These are phyloP conservation scores for Pyrrhoderma noxium DNA, from an alignment of 1,284 basidiomycete genomes.

Conservation along the genomic window DNA sequence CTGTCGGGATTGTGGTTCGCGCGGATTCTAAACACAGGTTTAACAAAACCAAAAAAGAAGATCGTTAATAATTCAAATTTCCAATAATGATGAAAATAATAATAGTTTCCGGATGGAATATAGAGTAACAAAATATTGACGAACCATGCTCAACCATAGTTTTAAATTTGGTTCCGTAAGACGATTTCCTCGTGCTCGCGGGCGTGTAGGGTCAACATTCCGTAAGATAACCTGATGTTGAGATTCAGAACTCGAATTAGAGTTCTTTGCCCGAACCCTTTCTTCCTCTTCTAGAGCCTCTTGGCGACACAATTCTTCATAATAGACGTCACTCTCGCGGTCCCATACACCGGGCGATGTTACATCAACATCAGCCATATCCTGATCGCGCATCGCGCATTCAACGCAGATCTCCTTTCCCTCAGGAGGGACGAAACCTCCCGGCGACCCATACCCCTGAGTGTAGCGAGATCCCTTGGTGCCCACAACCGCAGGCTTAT, in stretches of 20 bases:
- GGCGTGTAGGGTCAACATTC: constrained; percentile 44
- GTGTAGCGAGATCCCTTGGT: neutral
- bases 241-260: constrained; percentile 12
- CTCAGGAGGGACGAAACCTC: constrained; percentile 5
- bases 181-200: constrained; percentile 57
- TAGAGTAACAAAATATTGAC: constrained; percentile 25
- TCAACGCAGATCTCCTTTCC: constrained; percentile 89
- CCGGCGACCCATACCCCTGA: neutral
- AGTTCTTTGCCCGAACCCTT: constrained; percentile 2
- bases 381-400: constrained; percentile 98
- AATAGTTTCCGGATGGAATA: neutral
- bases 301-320: constrained; percentile 65
- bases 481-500: constrained; percentile 29
- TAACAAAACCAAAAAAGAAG: neutral
- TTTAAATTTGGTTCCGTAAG: constrained; percentile 79
- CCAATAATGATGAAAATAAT: no score
- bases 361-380: constrained; percentile 95
- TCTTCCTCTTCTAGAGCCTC: constrained; percentile 15
- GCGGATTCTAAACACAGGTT: constrained; percentile 54
- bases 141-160: constrained; percentile 80
- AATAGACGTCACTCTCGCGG: constrained; percentile 78
- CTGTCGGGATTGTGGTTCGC: constrained; percentile 69
- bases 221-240: constrained; percentile 28
- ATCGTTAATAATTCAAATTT: neutral
- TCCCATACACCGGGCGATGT: constrained; percentile 86